These are phyloP conservation scores for Loxodes magnus DNA, from an alignment of 73 alveolate species.

Conservation along the genomic window DNA sequence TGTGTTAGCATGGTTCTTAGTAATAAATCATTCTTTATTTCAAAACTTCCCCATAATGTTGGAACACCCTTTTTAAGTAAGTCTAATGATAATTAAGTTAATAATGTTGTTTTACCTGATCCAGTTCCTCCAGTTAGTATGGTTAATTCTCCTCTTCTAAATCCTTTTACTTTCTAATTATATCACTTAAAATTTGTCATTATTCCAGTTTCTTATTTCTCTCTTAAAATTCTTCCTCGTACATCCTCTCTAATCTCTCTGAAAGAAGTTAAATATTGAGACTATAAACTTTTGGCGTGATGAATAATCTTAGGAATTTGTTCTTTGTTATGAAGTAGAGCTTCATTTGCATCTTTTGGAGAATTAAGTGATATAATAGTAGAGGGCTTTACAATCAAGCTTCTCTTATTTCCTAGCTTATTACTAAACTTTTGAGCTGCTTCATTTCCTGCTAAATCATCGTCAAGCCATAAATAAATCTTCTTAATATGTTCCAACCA, in stretches of 20 bases:
- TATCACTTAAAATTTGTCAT: constrained; percentile 39
- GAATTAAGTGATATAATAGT: constrained; percentile 8
- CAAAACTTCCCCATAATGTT: constrained; percentile 87
- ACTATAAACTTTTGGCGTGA: constrained; percentile 31
- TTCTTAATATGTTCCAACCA: constrained; percentile 61
- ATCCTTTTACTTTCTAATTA: constrained; percentile 57
- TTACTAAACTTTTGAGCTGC: constrained; percentile 41
- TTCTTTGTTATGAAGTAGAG: constrained; percentile 22
- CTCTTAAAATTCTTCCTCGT: constrained; percentile 17
- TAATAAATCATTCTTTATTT: constrained; percentile 61
- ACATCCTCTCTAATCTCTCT: constrained; percentile 36
- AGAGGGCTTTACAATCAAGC: constrained; percentile 42
- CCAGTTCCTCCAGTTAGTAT: constrained; percentile 86
- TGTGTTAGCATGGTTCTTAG: constrained; percentile 46
- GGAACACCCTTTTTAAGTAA: constrained; percentile 52
- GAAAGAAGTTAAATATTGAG: constrained; percentile 36
- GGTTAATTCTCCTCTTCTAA: constrained; percentile 77
- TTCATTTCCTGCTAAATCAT: constrained; percentile 57
- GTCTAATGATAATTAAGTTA: constrained; percentile 64
- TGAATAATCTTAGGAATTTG: constrained; percentile 16
- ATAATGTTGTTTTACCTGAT: constrained; percentile 79
- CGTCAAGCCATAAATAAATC: constrained; percentile 68
- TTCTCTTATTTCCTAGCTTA: constrained; percentile 46
- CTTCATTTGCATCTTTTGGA: constrained; percentile 76
- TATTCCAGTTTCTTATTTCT: constrained; percentile 33